These are phyloP conservation scores for Metschnikowia drakensbergensis DNA, from an alignment of 805 yeast genomes.

Conservation along the genomic window DNA sequence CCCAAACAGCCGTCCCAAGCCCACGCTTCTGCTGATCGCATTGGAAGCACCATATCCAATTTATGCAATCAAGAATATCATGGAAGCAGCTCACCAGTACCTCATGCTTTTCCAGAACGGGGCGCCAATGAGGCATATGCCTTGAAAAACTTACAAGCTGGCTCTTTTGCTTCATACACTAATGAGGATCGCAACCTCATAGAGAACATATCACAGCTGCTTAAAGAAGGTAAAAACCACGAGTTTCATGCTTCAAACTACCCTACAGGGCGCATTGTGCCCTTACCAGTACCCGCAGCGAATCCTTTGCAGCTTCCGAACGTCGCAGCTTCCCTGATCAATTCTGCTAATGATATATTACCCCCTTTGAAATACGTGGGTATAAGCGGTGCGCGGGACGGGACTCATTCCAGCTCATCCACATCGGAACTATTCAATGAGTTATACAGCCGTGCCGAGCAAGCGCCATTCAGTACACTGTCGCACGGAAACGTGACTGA, in stretches of 20 bases:
- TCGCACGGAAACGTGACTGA: background rate
- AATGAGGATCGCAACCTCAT: background rate
- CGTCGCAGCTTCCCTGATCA: background rate
- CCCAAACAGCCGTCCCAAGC: background rate
- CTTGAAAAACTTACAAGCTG: background rate
- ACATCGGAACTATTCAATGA: conserved; percentile 1
- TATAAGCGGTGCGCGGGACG: too few species aligned
- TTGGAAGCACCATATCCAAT: background rate
- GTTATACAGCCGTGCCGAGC: conserved; percentile 1
- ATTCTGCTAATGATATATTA: background rate
- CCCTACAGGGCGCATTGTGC: background rate
- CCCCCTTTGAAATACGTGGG: background rate
- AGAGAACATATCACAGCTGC: background rate
- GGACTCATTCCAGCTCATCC: background rate
- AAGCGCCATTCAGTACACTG: background rate
- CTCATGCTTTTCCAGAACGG: background rate
- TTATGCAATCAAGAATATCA: background rate
- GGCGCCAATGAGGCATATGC: background rate
- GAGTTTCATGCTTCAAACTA: background rate
- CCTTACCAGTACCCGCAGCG: background rate
- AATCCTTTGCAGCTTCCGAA: background rate
- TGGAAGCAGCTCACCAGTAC: background rate
- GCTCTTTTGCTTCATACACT: background rate
- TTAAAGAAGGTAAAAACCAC: background rate
- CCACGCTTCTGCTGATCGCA: background rate